Evolutionary conservation across 2,329 filamentous ascomycete species (phyloP).

Genomic region (Ciborinia camelliae): DNA sequence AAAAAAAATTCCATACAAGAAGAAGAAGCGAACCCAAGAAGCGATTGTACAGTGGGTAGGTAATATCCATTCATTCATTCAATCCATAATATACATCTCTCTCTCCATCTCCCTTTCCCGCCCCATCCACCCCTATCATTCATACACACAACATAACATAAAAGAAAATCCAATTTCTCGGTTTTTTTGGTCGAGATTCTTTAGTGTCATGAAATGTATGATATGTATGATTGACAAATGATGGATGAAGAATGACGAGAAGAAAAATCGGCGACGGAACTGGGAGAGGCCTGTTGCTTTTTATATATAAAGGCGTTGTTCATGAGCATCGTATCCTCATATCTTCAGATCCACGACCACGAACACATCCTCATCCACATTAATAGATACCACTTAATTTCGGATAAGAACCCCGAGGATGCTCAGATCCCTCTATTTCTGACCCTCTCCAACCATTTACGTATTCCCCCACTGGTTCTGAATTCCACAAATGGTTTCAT

Average conservation of each 20-base stretch:
- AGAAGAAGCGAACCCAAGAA: not conserved
- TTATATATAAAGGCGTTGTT: not conserved
- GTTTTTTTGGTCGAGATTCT: not conserved
- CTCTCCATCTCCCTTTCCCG: not conserved
- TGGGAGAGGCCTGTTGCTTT: not conserved
- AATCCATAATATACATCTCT: not conserved
- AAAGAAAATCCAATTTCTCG: no score
- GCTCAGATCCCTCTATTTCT: not conserved
- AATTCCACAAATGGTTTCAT: not conserved
- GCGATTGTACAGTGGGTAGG: not conserved
- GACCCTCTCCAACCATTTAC: not conserved
- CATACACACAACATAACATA: not conserved
- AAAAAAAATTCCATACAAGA: not conserved
- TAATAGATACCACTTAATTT: no score
- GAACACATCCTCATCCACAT: not conserved
- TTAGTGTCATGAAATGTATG: not conserved
- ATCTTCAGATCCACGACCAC: not conserved
- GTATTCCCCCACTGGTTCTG: not conserved
- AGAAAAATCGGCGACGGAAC: no score
- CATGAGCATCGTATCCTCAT: constrained; percentile 6
- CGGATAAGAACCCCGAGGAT: not conserved
- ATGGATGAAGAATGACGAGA: no score
- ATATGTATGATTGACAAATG: no score
- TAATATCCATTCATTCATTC: not conserved
- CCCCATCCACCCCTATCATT: not conserved